Percentiles rank a stretch among this genome's conserved stretches.
Conservation (phyloP, 169 alveolate genomes). For the Plasmodium inui region DNA sequence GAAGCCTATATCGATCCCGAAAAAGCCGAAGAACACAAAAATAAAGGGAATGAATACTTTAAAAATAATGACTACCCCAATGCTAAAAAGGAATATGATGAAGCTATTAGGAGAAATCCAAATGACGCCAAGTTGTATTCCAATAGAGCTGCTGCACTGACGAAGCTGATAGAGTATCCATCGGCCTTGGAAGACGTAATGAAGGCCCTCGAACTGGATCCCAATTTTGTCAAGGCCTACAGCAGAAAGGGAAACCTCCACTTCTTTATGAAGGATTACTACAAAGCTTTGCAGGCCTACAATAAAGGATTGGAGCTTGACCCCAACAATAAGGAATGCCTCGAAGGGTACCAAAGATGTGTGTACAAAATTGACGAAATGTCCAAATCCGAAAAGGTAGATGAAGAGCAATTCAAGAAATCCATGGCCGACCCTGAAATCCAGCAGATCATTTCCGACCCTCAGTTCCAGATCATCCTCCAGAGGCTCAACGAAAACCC, state of each 20-base stretch:
- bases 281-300: constrained; percentile 96
- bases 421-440: constrained; percentile 98
- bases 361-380: constrained; percentile 87
- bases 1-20: constrained; percentile 96
- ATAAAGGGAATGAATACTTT: constrained; percentile 93
- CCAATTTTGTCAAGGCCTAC: constrained; percentile 96
- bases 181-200: constrained; percentile 89
- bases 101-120: constrained; percentile 98
- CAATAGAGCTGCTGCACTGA: constrained; percentile 97
- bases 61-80: constrained; percentile 95
- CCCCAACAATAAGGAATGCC: constrained; percentile 91
- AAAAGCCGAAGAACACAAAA: constrained; percentile 94
- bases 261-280: constrained; percentile 96
- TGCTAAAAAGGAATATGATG: constrained; percentile 97
- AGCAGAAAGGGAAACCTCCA: constrained; percentile 96
- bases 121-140: constrained; percentile 94
- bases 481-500: constrained; percentile 91
- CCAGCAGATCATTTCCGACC: constrained; percentile 95
- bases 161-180: constrained; percentile 96
- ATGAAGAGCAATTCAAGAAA: constrained; percentile 89
- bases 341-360: constrained; percentile 88
- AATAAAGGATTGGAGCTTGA: constrained; percentile 95
- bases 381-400: constrained; percentile 89
- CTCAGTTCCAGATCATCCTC: constrained; percentile 93
- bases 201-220: constrained; percentile 95